Evolutionary conservation across 441 rosid genomes (phyloP).

Genomic region (Adansonia grandidieri): DNA sequence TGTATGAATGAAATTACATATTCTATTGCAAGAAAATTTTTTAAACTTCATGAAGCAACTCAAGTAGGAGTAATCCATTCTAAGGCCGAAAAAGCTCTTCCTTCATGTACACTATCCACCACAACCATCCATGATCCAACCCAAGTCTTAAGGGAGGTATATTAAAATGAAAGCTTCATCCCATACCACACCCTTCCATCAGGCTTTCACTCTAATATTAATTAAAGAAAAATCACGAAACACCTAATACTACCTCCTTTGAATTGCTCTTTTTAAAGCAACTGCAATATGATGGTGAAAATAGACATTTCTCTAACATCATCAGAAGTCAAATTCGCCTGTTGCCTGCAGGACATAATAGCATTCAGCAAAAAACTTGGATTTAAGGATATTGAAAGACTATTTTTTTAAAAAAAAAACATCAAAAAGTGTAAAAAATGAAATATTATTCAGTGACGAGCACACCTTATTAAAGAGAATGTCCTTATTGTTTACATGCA

Average conservation of each 20-base stretch:
- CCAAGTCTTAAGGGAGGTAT: conserved; percentile 27
- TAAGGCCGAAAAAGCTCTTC: conserved; percentile 40
- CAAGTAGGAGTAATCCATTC: conserved; percentile 37
- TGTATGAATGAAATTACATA: conserved; percentile 31
- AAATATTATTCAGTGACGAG: neutral
- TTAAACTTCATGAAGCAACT: conserved; percentile 35
- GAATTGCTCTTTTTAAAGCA: conserved; percentile 31
- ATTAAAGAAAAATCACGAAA: conserved; percentile 31
- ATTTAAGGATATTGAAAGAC: neutral
- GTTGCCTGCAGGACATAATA: conserved; percentile 60
- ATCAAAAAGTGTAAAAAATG: neutral
- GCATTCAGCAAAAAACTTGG: neutral
- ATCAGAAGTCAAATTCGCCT: conserved; percentile 95
- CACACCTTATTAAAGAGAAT: conserved; percentile 92
- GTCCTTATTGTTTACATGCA: conserved; percentile 95
- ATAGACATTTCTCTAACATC: conserved; percentile 33
- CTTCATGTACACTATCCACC: conserved; percentile 63
- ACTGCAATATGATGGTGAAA: conserved; percentile 17
- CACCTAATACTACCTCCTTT: conserved; percentile 36
- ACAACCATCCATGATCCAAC: conserved; percentile 39
- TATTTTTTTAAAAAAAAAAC: neutral
- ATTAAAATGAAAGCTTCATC: neutral
- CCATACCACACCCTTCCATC: conserved; percentile 26
- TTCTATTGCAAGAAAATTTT: conserved; percentile 32
- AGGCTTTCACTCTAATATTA: conserved; percentile 37